Evolutionary conservation across 2,329 filamentous ascomycete genomes (phyloP).

Genomic region (Dryadomyces quercivorus): DNA sequence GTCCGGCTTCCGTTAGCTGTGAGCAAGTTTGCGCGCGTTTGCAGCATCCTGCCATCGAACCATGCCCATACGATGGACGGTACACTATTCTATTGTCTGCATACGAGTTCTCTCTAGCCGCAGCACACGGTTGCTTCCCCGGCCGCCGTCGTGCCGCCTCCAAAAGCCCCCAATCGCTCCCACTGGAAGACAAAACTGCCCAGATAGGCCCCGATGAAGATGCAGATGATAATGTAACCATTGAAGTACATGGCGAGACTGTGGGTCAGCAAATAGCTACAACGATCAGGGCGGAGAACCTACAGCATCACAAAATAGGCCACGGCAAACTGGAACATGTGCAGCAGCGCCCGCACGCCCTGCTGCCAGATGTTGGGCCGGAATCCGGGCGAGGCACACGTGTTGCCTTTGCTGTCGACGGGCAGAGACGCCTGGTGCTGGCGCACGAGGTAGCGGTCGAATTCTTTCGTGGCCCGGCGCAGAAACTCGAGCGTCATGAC

Average conservation of each 20-base stretch:
- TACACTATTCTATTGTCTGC: not conserved
- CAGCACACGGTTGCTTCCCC: slow-evolving; percentile 17
- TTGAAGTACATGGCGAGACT: slow-evolving; percentile 47
- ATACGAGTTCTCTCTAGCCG: slow-evolving; percentile 5
- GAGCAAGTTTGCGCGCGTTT: slow-evolving; percentile 8
- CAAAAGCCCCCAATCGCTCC: slow-evolving; percentile 32
- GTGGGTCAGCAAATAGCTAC: not conserved
- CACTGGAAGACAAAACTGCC: slow-evolving; percentile 65
- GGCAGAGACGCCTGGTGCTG: slow-evolving; percentile 23
- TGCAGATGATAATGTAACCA: slow-evolving; percentile 69
- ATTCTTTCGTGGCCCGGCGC: slow-evolving; percentile 59
- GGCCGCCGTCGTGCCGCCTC: slow-evolving; percentile 13
- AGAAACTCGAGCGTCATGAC: slow-evolving; percentile 61
- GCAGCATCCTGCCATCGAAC: not conserved
- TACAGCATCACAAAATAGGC: slow-evolving; percentile 68
- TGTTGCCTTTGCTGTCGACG: not conserved
- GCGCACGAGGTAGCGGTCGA: slow-evolving; percentile 52
- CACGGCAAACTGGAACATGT: slow-evolving; percentile 59
- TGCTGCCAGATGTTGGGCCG: slow-evolving; percentile 55
- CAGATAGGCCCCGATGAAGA: slow-evolving; percentile 63
- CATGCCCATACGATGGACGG: too few relatives aligned
- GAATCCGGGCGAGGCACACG: slow-evolving; percentile 17
- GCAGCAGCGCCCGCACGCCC: slow-evolving; percentile 50
- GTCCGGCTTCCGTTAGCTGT: not conserved
- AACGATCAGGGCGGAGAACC: too few relatives aligned